These are phyloP conservation scores for Suhomyces bokatorum DNA, from an alignment of 1,139 yeast species.

Conservation along the genomic window DNA sequence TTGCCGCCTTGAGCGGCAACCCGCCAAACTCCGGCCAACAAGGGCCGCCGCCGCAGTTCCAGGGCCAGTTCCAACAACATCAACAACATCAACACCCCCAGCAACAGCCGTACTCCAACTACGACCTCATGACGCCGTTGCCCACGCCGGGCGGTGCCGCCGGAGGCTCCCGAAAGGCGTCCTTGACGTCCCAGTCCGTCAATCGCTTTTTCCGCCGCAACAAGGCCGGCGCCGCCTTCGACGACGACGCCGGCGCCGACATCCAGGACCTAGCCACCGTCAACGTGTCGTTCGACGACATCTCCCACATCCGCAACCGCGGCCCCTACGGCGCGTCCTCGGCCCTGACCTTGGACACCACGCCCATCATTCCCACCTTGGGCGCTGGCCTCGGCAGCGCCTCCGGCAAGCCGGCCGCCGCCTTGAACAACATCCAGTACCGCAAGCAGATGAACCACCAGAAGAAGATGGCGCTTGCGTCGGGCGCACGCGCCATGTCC, in stretches of 20 bases:
- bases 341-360: conserved; percentile 49
- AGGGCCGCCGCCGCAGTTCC: neutral
- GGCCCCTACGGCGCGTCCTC: conserved; percentile 58
- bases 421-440: conserved; percentile 55
- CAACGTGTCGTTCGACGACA: conserved; percentile 60
- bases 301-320: conserved; percentile 60
- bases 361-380: conserved; percentile 74
- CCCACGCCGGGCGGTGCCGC: conserved; percentile 9
- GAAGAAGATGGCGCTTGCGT: conserved; percentile 56
- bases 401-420: conserved; percentile 24
- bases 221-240: conserved; percentile 37
- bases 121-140: conserved; percentile 25
- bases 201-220: conserved; percentile 48
- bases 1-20: conserved; percentile 24
- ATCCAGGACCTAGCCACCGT: conserved; percentile 43
- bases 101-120: conserved; percentile 16
- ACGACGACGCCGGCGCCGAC: conserved; percentile 55
- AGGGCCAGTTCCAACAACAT: neutral
- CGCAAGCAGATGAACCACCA: conserved; percentile 69
- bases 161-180: conserved; percentile 39
- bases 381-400: conserved; percentile 21
- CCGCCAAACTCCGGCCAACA: neutral
- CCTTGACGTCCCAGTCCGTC: conserved; percentile 46
- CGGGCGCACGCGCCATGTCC: conserved; percentile 51
- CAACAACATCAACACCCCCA: neutral